Evolutionary conservation across 768 basidiomycete genomes (phyloP).

Genomic region (Lactifluus piperatus): DNA sequence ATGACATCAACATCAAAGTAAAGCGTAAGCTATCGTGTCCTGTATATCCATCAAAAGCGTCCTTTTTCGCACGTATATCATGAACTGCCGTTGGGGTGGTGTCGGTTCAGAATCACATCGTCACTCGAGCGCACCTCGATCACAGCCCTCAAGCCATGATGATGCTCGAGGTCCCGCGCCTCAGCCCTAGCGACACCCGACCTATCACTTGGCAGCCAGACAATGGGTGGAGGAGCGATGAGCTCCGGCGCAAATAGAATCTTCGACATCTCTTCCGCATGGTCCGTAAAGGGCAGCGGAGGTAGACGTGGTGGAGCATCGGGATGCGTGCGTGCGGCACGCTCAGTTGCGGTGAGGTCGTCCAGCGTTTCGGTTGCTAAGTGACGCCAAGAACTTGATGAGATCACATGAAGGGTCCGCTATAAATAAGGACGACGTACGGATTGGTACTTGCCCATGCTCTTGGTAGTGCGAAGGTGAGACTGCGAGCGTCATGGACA

Average conservation of each 20-base stretch:
- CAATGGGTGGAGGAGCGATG: conserved; percentile 66
- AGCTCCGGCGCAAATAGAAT: conserved; percentile 79
- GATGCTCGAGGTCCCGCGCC: conserved; percentile 65
- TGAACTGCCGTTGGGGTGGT: conserved; percentile 13
- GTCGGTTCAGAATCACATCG: conserved; percentile 37
- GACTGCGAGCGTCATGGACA: conserved; percentile 69
- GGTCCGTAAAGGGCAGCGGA: conserved; percentile 59
- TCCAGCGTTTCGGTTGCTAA: conserved; percentile 71
- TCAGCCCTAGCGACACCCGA: conserved; percentile 68
- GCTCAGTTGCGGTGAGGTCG: conserved; percentile 70
- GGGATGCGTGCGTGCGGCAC: conserved; percentile 68
- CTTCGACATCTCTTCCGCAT: conserved; percentile 67
- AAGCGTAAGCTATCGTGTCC: conserved; percentile 14
- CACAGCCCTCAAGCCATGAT: conserved; percentile 62
- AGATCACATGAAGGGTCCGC: background rate
- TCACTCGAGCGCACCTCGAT: conserved; percentile 53
- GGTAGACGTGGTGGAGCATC: conserved; percentile 69
- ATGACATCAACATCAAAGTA: background rate
- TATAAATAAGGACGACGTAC: conserved; percentile 34
- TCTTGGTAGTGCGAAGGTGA: conserved; percentile 49
- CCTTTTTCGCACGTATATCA: background rate
- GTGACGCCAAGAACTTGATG: background rate
- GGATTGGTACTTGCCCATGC: conserved; percentile 55
- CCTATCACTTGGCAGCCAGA: conserved; percentile 79
- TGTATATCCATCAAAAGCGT: background rate